Conservation (phyloP, 1,284 basidiomycete genomes). For the Trametes hirsuta region DNA sequence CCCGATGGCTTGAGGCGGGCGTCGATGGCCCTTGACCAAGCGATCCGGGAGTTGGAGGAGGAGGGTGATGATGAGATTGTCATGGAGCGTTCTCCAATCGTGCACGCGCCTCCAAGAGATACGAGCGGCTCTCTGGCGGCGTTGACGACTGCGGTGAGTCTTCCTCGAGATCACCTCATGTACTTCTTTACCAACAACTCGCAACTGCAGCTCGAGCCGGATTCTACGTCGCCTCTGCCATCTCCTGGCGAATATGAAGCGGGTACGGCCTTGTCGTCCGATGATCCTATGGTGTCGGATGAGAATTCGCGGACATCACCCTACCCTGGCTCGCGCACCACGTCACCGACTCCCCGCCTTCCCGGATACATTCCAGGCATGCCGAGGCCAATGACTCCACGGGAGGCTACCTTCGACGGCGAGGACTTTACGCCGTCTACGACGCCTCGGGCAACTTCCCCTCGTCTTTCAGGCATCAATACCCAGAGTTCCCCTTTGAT, state of each 20-base stretch:
- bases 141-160: constrained; percentile 24
- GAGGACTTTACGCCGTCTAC: constrained; percentile 75
- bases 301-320: constrained; percentile 55
- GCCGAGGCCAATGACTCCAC: constrained; percentile 84
- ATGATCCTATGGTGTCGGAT: constrained; percentile 51
- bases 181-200: constrained; percentile 4
- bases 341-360: constrained; percentile 62
- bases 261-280: constrained; percentile 71
- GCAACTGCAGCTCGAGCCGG: constrained; percentile 20
- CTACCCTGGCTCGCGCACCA: constrained; percentile 43
- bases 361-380: constrained; percentile 88
- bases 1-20: constrained; percentile 61
- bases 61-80: constrained; percentile 70
- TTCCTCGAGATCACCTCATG: constrained; percentile 21
- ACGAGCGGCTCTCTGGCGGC: constrained; percentile 19
- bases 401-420: constrained; percentile 58
- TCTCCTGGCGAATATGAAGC: constrained; percentile 44
- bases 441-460: constrained; percentile 77
- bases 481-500: constrained; percentile 36
- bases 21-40: constrained; percentile 72
- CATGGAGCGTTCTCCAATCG: constrained; percentile 64
- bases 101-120: constrained; percentile 34
- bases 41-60: constrained; percentile 66
- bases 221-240: constrained; percentile 23
- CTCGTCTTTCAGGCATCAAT: constrained; percentile 41